Evolutionary conservation across 352 stramenopile species (phyloP).

Genomic region (Globisporangium polare): DNA sequence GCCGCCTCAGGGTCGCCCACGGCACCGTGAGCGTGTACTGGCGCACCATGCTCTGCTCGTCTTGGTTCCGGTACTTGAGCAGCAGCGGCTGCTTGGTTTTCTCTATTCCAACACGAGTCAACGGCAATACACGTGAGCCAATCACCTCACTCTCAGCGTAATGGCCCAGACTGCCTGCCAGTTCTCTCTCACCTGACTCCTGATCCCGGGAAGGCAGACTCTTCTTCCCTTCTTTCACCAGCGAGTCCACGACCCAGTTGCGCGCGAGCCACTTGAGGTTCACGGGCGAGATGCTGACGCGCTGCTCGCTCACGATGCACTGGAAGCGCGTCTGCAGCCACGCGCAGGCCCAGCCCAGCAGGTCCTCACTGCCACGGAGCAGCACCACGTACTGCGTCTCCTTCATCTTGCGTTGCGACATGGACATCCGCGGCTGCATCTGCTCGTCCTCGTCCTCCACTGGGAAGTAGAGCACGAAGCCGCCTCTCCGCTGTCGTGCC

Average conservation of each 20-base stretch:
- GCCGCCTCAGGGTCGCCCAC: slow-evolving; percentile 37
- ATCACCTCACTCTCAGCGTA: background rate
- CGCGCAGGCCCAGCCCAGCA: slow-evolving; percentile 46
- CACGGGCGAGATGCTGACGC: slow-evolving; percentile 40
- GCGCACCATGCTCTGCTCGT: slow-evolving; percentile 36
- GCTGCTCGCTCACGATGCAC: slow-evolving; percentile 49
- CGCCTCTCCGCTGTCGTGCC: slow-evolving; percentile 11
- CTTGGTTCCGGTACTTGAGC: slow-evolving; percentile 44
- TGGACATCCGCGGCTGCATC: slow-evolving; percentile 8
- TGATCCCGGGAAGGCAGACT: background rate
- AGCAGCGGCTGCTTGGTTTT: slow-evolving; percentile 31
- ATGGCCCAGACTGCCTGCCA: too few relatives aligned
- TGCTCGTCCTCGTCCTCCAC: slow-evolving; percentile 26
- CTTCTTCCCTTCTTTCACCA: slow-evolving; percentile 19
- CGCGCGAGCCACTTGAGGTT: slow-evolving; percentile 54
- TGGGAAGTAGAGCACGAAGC: slow-evolving; percentile 69
- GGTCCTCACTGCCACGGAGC: slow-evolving; percentile 47
- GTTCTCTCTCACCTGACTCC: slow-evolving; percentile 9
- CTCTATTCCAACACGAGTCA: slow-evolving; percentile 10
- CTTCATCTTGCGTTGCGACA: slow-evolving; percentile 26
- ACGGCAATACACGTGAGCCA: background rate
- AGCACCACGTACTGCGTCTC: slow-evolving; percentile 58
- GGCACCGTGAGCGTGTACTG: slow-evolving; percentile 62
- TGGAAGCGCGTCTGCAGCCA: slow-evolving; percentile 77
- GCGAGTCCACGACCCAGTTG: slow-evolving; percentile 38